phyloP scores from a whole-genome alignment of 2,329 filamentous ascomycete species.

The Orbilia javanica region DNA sequence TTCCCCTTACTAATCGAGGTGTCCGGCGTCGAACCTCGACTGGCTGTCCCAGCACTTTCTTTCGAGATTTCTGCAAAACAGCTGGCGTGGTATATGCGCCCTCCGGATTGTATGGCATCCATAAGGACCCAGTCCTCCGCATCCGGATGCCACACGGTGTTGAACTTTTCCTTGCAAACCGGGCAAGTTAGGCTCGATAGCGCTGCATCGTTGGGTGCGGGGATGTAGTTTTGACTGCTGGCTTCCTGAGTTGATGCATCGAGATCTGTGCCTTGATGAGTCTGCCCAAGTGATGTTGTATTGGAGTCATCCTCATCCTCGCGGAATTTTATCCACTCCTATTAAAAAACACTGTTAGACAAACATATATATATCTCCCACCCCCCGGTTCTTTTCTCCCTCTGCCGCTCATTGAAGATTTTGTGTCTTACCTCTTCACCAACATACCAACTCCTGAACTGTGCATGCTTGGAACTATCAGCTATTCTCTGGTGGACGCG shows the following conservation, averaged over 20 bases:
- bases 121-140: constrained; percentile 98
- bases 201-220: constrained; percentile 82
- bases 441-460: constrained; percentile 94
- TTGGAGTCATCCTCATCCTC: constrained; percentile 79
- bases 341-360: not conserved
- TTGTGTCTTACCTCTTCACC: constrained; percentile 78
- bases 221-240: constrained; percentile 72
- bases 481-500: constrained; percentile 88
- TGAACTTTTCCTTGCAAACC: constrained; percentile 95
- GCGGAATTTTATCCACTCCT: constrained; percentile 91
- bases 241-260: constrained; percentile 64
- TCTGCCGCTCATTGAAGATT: not conserved
- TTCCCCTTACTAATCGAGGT: constrained; percentile 52
- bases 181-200: constrained; percentile 84
- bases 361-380: too few relatives aligned
- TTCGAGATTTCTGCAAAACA: constrained; percentile 86
- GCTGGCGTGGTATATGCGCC: constrained; percentile 86
- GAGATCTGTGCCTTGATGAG: constrained; percentile 31
- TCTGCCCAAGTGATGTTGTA: constrained; percentile 61
- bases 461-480: constrained; percentile 85
- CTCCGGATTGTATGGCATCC: constrained; percentile 83
- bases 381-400: constrained; percentile 10
- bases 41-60: constrained; percentile 65
- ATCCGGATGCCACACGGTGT: constrained; percentile 90
- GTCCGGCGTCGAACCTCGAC: constrained; percentile 54